Base-by-base conservation (phyloP, 148 eudicot species). In the Simmondsia chinensis region DNA sequence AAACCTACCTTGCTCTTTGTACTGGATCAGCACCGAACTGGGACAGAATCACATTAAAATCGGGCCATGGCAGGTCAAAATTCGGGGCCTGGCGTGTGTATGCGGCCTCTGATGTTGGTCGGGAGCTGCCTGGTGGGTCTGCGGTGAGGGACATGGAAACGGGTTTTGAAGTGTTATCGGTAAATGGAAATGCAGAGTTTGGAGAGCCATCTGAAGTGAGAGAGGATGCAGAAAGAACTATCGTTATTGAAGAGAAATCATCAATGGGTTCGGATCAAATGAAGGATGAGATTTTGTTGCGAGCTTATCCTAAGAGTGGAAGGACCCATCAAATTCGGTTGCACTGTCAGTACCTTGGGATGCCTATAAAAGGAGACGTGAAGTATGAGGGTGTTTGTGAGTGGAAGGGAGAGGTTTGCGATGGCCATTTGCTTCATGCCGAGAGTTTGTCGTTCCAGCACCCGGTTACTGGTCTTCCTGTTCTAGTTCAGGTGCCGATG, bases 21-120 rank as follows among this genome's bases (percentile, higher is more conserved):
- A 46, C 70, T 12, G 97, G 97, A 7, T 25, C 37, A 40, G 63
- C 71, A 17, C 95, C 97, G 32, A 48, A 67, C 39, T 89, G 97
- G 97, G 57, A 44, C 46, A 67, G 37, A 39, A 65, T 72, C 11
- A 61, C 62, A 23, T 34, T 89, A 46, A 82, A 66, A 54, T 89
- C 97, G 11, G 97, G 95, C 22, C 97, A 89, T 68, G 97, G 97
- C 21, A 70, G 97, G 36, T 89, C 97, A 5, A 89, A 77, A 57
- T 70, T 61, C 33, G 97, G 97, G 41, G 97, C 86, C n/a, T 89
- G 93, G 93, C 93, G 95, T 35, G 86, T 89, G 13, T 89, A 89
- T 64, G 93, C 94, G 19, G 35, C 71, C 7, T 79, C 82, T 18
- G 95, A 82, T 52, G 95, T 72, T 20, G 94, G 94, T n/a, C 59